Evolutionary conservation across 73 alveolate genomes (phyloP).

Genomic region (Durusdinium trenchii): DNA sequence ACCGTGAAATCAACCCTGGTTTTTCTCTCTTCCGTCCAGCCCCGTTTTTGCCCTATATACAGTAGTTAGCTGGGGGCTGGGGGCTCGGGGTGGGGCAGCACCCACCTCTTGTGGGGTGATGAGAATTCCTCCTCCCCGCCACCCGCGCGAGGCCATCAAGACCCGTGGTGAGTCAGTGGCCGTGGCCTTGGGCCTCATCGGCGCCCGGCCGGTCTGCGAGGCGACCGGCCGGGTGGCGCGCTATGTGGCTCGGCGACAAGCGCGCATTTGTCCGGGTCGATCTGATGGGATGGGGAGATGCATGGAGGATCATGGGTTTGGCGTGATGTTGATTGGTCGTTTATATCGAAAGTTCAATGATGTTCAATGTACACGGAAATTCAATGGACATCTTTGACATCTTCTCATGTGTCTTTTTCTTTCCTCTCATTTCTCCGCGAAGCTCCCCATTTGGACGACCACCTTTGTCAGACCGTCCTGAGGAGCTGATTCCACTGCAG

Average conservation of each 20-base stretch:
- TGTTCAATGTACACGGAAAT: background rate
- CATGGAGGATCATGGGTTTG: background rate
- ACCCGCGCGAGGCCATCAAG: constrained; percentile 88
- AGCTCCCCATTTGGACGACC: no score
- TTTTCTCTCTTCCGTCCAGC: no score
- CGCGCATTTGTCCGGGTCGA: background rate
- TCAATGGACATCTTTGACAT: background rate
- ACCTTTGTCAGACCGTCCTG: no score
- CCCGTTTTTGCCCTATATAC: no score
- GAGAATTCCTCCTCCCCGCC: no score
- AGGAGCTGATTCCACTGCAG: constrained; percentile 83
- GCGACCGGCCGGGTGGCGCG: constrained; percentile 93
- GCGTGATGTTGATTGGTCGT: background rate
- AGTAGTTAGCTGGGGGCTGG: no score
- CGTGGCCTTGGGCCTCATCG: constrained; percentile 87
- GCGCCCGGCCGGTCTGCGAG: constrained; percentile 94
- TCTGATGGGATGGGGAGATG: background rate
- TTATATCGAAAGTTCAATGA: background rate
- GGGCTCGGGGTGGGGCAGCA: no score
- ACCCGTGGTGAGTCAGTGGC: constrained; percentile 96
- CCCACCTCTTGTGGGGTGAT: no score
- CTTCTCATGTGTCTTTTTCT: background rate
- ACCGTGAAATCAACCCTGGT: no score
- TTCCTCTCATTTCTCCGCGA: no score
- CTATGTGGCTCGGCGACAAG: background rate